phyloP scores from a whole-genome alignment of 1,284 basidiomycete genomes.

The Leucoagaricus sp. region DNA sequence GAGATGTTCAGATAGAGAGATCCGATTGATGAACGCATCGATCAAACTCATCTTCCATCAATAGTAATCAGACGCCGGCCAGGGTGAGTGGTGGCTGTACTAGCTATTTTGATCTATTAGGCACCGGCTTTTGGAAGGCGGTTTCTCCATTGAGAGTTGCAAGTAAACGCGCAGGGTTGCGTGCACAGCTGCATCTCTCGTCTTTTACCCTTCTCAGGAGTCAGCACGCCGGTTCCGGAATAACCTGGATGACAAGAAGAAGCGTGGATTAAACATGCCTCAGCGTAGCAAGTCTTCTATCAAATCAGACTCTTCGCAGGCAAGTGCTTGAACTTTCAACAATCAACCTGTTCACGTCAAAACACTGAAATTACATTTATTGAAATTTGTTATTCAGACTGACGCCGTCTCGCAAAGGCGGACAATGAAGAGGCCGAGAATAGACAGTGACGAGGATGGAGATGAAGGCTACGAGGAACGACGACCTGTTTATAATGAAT shows the following conservation, averaged over 20 bases:
- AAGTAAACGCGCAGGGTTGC: not conserved
- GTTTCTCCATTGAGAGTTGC: not conserved
- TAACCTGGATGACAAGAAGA: not conserved
- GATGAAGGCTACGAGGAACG: conserved; percentile 17
- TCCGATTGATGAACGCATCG: not conserved
- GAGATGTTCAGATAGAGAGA: not conserved
- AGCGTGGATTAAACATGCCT: conserved; percentile 16
- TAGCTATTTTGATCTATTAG: conserved; percentile 1
- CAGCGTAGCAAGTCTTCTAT: conserved; percentile 25
- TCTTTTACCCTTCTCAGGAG: too few relatives aligned
- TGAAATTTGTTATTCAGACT: not conserved
- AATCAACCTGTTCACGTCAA: not conserved
- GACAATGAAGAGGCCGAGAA: conserved; percentile 28
- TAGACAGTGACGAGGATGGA: conserved; percentile 28
- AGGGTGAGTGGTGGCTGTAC: conserved; percentile 5
- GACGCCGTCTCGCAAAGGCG: conserved; percentile 23
- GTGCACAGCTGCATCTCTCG: not conserved
- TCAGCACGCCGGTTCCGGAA: not conserved
- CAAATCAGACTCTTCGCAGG: conserved; percentile 12
- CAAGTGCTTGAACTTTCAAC: not conserved
- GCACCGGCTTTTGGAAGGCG: not conserved
- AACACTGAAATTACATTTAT: not conserved
- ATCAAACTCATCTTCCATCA: not conserved
- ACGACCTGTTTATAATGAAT: not conserved
- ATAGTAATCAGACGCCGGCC: not conserved